These are phyloP conservation scores for Tolypocladium ophioglossoides DNA, from an alignment of 2,329 filamentous ascomycete species.

Conservation along the genomic window DNA sequence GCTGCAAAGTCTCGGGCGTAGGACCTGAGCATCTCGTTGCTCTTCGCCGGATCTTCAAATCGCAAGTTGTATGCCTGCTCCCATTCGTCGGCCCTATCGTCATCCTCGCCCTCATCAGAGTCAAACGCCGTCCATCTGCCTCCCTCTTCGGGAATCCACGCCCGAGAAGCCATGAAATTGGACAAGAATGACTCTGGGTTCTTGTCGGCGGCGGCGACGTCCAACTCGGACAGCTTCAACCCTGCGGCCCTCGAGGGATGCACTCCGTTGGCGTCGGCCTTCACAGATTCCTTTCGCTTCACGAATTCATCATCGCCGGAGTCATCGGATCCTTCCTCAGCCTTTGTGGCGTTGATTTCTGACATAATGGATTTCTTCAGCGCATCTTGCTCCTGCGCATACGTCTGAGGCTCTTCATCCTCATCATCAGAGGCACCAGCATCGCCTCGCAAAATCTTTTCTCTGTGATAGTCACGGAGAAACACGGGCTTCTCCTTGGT, in stretches of 20 bases:
- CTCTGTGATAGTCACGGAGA: constrained; percentile 81
- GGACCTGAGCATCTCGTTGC: constrained; percentile 78
- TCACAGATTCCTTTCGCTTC: constrained; percentile 53
- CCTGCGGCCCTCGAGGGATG: constrained; percentile 43
- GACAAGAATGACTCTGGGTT: constrained; percentile 89
- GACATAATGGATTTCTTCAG: constrained; percentile 68
- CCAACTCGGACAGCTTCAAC: constrained; percentile 43
- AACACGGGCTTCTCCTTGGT: constrained; percentile 78
- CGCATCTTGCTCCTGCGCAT: constrained; percentile 78
- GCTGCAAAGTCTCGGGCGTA: constrained; percentile 81
- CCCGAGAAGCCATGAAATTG: constrained; percentile 86
- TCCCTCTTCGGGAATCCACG: constrained; percentile 66
- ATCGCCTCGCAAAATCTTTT: constrained; percentile 71
- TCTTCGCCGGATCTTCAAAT: constrained; percentile 83
- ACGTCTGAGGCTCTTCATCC: constrained; percentile 53
- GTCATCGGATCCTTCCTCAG: constrained; percentile 33
- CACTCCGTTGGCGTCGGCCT: constrained; percentile 30
- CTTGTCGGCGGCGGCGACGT: constrained; percentile 69
- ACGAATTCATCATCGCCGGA: constrained; percentile 58
- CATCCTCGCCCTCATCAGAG: constrained; percentile 81
- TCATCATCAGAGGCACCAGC: constrained; percentile 49
- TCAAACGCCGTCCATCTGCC: constrained; percentile 73
- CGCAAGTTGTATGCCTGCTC: constrained; percentile 92
- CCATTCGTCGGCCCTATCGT: constrained; percentile 73
- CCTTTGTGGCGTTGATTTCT: constrained; percentile 62